Base-by-base conservation (phyloP, 2,329 filamentous ascomycete species). In the Talaromyces sp. region DNA sequence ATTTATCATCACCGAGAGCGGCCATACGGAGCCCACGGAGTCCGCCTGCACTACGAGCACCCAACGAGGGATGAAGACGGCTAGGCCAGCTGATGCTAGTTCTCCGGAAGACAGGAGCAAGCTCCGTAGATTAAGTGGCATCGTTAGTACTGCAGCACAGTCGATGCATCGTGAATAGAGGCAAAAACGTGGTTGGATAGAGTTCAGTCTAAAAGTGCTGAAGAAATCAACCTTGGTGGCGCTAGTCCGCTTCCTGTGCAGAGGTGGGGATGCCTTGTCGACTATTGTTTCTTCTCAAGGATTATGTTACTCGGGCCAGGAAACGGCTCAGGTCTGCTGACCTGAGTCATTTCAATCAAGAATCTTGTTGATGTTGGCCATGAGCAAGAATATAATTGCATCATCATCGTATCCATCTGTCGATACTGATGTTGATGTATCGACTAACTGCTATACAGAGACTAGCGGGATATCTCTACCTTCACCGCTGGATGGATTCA, bases 121-220 rank as follows among this genome's bases (percentile, higher is more conserved):
- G 33, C 52, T 56, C 52, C 52, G 52, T 25, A 37, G 33, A 37
- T 56, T 19, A 56, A n/a, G 52, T 54, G n/a, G 49, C 49, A 52
- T 52, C 8, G 17, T 8, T 52, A 52, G 49, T 31, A 27, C 25
- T 49, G 17, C 47, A 27, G 22, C 17, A 13, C 25, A 17, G 25
- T 5, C 10, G 25, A 52, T 52, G 27, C 49, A 52, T 56, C 52
- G 52, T 39, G 52, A 56, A 56, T 56, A 56, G 52, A 59, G 56
- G 57, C 57, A 47, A 60, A 60, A 60, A 60, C 57, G 57, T 60
- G 57, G 57, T 60, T 60, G 57, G 57, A 33, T 60, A 60, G 41
- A 47, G 57, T 59, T 45, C 25, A 2, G 13, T 31, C 27, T 45
- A 60, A 35, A 33, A 22, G 13, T 13, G 11, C 37, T 59, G 56